Conservation (phyloP, 768 basidiomycete species). For the Suillus placidus region DNA sequence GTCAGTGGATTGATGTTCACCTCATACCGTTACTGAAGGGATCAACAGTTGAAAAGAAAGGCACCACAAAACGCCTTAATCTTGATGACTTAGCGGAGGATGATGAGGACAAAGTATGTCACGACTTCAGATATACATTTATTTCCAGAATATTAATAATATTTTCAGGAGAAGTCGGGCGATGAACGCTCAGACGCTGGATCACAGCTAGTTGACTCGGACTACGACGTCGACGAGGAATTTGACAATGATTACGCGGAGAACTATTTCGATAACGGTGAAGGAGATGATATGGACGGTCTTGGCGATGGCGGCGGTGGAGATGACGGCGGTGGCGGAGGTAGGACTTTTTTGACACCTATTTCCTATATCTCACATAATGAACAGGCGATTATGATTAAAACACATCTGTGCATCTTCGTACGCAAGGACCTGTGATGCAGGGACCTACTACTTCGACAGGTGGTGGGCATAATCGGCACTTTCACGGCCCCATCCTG, state of each 20-base stretch:
- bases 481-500: too few relatives aligned
- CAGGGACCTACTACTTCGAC: neutral
- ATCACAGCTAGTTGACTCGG: slow-evolving; percentile 65
- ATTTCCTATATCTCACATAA: neutral
- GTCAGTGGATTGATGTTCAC: slow-evolving; percentile 26
- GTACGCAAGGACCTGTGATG: neutral
- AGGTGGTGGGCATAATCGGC: neutral
- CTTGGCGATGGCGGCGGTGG: slow-evolving; percentile 69
- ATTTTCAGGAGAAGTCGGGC: slow-evolving; percentile 63
- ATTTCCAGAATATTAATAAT: neutral
- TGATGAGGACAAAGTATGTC: slow-evolving; percentile 56
- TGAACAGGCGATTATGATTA: slow-evolving; percentile 31
- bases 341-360: slow-evolving; percentile 17
- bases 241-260: slow-evolving; percentile 91
- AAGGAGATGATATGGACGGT: slow-evolving; percentile 79
- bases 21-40: neutral
- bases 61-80: slow-evolving; percentile 49
- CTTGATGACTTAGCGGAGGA: slow-evolving; percentile 72
- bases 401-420: neutral
- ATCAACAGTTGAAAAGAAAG: slow-evolving; percentile 33
- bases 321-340: slow-evolving; percentile 66
- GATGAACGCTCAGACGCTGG: slow-evolving; percentile 70
- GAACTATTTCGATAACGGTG: slow-evolving; percentile 91
- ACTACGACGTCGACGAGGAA: slow-evolving; percentile 88
- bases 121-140: neutral